Percentiles rank a stretch among this genome's conserved stretches.
Conservation (phyloP, 1,284 basidiomycete genomes). For the Ceratobasidium theobromae region DNA sequence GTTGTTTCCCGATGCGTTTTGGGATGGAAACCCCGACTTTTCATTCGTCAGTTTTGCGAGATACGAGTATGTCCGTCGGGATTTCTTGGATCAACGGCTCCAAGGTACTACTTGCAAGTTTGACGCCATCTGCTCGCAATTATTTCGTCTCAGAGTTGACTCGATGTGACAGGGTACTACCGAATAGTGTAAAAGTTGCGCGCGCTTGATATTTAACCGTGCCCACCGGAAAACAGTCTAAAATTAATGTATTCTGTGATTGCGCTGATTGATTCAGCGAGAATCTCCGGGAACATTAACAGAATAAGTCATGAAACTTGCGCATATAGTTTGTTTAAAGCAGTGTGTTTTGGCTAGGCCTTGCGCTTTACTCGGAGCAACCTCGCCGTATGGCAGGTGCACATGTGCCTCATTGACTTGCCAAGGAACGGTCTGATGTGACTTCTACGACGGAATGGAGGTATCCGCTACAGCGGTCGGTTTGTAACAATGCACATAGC, state of each 20-base stretch:
- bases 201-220: conserved; percentile 51
- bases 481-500: neutral
- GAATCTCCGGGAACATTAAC: no score
- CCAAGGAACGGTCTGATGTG: neutral
- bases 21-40: neutral
- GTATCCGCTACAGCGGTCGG: no score
- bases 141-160: neutral
- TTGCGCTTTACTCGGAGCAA: conserved; percentile 12
- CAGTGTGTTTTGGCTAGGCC: conserved; percentile 1
- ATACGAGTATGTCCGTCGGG: conserved; percentile 27
- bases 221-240: no score
- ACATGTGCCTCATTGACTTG: neutral
- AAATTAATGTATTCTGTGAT: no score
- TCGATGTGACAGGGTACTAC: conserved; percentile 6
- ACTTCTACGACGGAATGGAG: no score
- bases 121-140: neutral
- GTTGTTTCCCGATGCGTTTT: neutral
- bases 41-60: conserved; percentile 8
- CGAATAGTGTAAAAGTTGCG: conserved; percentile 54
- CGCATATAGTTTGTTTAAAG: neutral
- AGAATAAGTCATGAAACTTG: conserved; percentile 9
- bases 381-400: neutral
- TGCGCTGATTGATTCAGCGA: neutral
- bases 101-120: neutral
- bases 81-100: neutral